phyloP scores from a whole-genome alignment of 495 filamentous ascomycete genomes.

The Podospora didyma region DNA sequence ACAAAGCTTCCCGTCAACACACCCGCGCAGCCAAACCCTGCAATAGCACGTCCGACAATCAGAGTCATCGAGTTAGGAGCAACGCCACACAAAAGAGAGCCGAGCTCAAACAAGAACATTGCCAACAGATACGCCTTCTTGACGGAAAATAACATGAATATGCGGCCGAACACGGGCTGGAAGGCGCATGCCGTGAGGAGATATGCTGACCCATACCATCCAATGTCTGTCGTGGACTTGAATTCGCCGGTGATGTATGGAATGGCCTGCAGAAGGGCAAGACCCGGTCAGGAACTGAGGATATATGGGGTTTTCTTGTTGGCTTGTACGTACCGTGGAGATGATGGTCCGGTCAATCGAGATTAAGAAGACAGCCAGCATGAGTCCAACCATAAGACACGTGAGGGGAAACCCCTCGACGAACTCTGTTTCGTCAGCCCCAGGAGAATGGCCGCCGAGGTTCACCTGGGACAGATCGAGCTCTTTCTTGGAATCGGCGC shows the following conservation, averaged over 20 bases:
- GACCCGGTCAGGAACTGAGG: slow-evolving; percentile 3
- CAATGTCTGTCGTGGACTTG: slow-evolving; percentile 42
- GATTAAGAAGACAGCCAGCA: slow-evolving; percentile 36
- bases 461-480: background rate
- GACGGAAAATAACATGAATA: slow-evolving; percentile 44
- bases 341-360: slow-evolving; percentile 43
- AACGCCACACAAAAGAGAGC: slow-evolving; percentile 53
- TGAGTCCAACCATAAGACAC: slow-evolving; percentile 31
- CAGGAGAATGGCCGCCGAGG: background rate
- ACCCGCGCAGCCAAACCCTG: slow-evolving; percentile 47
- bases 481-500: background rate
- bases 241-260: slow-evolving; percentile 43
- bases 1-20: slow-evolving; percentile 40
- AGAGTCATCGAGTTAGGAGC: slow-evolving; percentile 49
- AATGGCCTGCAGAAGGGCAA: slow-evolving; percentile 16
- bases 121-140: slow-evolving; percentile 41
- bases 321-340: slow-evolving; percentile 29
- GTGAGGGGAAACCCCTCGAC: slow-evolving; percentile 27
- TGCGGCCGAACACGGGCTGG: slow-evolving; percentile 48
- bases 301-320: background rate
- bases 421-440: slow-evolving; percentile 12
- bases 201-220: slow-evolving; percentile 57
- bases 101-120: slow-evolving; percentile 45
- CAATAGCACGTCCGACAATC: slow-evolving; percentile 56
- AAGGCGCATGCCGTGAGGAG: slow-evolving; percentile 40